phyloP scores from a whole-genome alignment of 2,329 filamentous ascomycete species.

The Seiridium unicorne region DNA sequence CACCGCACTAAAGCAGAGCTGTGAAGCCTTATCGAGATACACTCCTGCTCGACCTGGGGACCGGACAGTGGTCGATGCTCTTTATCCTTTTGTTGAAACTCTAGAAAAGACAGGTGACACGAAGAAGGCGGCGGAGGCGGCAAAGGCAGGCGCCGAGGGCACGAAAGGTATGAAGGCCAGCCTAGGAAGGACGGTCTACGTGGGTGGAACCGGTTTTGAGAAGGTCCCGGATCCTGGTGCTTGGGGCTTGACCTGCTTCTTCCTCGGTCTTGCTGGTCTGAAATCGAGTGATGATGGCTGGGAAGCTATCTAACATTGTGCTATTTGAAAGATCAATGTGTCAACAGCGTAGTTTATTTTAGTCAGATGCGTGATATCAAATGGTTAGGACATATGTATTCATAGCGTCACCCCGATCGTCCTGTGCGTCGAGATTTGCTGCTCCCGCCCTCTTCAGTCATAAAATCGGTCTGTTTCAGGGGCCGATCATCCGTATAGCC shows the following conservation, averaged over 20 bases:
- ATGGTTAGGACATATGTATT: constrained; percentile 3
- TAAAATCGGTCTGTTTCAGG: neutral
- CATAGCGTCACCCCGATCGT: neutral
- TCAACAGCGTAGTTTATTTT: too few relatives aligned
- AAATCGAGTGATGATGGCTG: constrained; percentile 43
- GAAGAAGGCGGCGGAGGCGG: constrained; percentile 71
- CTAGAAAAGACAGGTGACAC: constrained; percentile 66
- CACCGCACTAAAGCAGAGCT: constrained; percentile 68
- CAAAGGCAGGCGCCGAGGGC: constrained; percentile 71
- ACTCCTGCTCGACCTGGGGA: constrained; percentile 89
- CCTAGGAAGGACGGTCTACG: constrained; percentile 79
- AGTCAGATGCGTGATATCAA: neutral
- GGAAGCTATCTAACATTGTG: constrained; percentile 21
- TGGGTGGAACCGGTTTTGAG: constrained; percentile 72
- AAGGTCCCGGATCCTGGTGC: constrained; percentile 68
- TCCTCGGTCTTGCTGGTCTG: constrained; percentile 67
- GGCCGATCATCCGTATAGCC: neutral
- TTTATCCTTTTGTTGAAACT: constrained; percentile 81
- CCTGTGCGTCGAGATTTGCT: neutral
- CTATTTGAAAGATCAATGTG: too few relatives aligned
- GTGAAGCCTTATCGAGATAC: constrained; percentile 72
- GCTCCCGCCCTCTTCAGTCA: neutral
- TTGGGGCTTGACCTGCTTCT: constrained; percentile 73
- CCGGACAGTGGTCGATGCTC: constrained; percentile 84
- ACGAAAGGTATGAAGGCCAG: constrained; percentile 93